phyloP scores from a whole-genome alignment of 2,329 filamentous ascomycete species.

The Reticulascus tulasneorum region DNA sequence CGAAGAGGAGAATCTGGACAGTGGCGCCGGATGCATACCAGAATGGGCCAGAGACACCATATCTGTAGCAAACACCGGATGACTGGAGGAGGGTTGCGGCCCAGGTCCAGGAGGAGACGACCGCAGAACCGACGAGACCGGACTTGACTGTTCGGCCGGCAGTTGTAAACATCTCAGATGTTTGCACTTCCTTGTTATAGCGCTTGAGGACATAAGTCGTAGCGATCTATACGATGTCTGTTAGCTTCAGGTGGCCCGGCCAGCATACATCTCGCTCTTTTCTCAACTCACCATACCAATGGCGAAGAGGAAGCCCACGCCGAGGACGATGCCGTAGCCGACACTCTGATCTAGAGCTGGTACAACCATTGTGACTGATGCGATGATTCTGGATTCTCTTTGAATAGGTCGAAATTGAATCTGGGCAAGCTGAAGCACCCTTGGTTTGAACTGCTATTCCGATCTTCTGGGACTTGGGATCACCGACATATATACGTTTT shows the following conservation, averaged over 20 bases:
- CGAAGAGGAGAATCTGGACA: constrained; percentile 78
- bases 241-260: no score
- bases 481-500: constrained; percentile 8
- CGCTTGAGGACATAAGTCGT: constrained; percentile 68
- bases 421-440: not conserved
- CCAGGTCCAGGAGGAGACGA: constrained; percentile 85
- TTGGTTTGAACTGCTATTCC: not conserved
- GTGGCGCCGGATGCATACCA: constrained; percentile 60
- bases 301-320: constrained; percentile 70
- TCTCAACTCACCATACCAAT: constrained; percentile 54
- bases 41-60: constrained; percentile 52
- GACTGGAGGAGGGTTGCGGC: constrained; percentile 70
- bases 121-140: constrained; percentile 74
- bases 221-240: constrained; percentile 40
- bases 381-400: not conserved
- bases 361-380: constrained; percentile 9
- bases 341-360: constrained; percentile 54
- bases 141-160: constrained; percentile 78
- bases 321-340: constrained; percentile 75
- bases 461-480: constrained; percentile 1
- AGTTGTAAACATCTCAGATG: constrained; percentile 80
- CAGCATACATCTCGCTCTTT: not conserved
- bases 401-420: not conserved
- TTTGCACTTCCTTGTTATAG: constrained; percentile 67
- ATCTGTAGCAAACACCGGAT: constrained; percentile 69